Evolutionary conservation across 2,329 filamentous ascomycete species (phyloP).

Genomic region (Aspergillus ochraceus): DNA sequence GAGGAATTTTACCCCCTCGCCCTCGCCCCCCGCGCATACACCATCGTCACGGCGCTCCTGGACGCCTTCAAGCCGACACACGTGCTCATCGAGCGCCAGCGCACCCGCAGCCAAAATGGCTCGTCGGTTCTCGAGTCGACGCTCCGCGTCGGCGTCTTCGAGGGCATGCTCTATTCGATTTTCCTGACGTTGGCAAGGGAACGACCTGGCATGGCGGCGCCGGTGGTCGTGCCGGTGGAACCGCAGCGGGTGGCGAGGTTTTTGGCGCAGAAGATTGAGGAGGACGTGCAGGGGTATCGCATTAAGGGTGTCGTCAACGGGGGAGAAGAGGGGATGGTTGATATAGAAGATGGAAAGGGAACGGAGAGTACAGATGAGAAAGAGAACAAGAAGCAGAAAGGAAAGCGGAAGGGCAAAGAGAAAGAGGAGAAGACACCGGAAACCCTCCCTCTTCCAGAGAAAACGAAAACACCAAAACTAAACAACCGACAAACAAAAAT

Average conservation of each 20-base stretch:
- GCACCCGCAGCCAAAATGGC: slow-evolving; percentile 62
- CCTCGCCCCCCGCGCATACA: slow-evolving; percentile 58
- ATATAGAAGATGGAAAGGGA: too few species aligned
- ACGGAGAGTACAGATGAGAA: too few species aligned
- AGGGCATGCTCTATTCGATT: slow-evolving; percentile 76
- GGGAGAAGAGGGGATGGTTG: background rate
- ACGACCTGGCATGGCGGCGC: background rate
- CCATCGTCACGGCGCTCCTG: slow-evolving; percentile 53
- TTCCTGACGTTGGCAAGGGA: slow-evolving; percentile 53
- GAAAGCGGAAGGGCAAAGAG: background rate
- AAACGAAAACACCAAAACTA: slow-evolving; percentile 5
- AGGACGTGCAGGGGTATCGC: too few species aligned
- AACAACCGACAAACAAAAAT: slow-evolving; percentile 41
- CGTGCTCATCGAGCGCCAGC: slow-evolving; percentile 68
- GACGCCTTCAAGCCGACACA: slow-evolving; percentile 59
- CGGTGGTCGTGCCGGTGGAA: slow-evolving; percentile 15
- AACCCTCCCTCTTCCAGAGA: background rate
- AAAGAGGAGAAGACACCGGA: slow-evolving; percentile 17
- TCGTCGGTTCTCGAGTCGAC: slow-evolving; percentile 77
- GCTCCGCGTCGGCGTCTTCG: slow-evolving; percentile 75
- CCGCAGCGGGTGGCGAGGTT: slow-evolving; percentile 23
- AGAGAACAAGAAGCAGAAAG: too few species aligned
- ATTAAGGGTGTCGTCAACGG: background rate
- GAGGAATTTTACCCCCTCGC: slow-evolving; percentile 52
- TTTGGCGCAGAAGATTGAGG: slow-evolving; percentile 32